Conservation (phyloP, 345 rosid species). For the Heritiera littoralis region DNA sequence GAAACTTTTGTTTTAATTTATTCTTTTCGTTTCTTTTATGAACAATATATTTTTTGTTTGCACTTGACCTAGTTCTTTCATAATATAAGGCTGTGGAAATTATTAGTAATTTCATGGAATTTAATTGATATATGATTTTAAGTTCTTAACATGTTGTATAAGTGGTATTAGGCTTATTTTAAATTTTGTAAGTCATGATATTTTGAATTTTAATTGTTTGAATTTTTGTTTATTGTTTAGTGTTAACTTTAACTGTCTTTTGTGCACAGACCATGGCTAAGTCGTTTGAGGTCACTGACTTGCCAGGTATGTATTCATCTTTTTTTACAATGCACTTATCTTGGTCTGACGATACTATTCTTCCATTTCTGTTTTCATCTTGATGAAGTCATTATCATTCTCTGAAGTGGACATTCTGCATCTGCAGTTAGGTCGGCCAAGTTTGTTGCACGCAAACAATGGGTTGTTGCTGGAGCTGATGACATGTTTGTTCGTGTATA, state of each 20-base stretch:
- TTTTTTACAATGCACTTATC: neutral
- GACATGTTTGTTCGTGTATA: constrained; percentile 89
- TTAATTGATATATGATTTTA: neutral
- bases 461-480: constrained; percentile 98
- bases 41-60: neutral
- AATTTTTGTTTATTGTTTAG: neutral
- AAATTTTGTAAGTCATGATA: neutral
- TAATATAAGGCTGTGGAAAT: neutral
- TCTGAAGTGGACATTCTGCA: constrained; percentile 21
- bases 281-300: constrained; percentile 83
- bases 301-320: constrained; percentile 64
- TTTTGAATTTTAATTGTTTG: constrained; percentile 8
- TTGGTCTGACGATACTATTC: constrained; percentile 5
- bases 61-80: constrained; percentile 3
- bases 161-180: neutral
- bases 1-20: neutral
- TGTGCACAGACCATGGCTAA: constrained; percentile 70
- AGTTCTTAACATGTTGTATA: neutral
- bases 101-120: neutral
- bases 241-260: constrained; percentile 27
- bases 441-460: constrained; percentile 80
- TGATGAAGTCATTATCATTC: constrained; percentile 1
- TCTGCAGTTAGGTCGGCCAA: constrained; percentile 92
- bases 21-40: neutral
- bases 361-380: constrained; percentile 17